These are phyloP conservation scores for Colletotrichum costaricense DNA, from an alignment of 2,329 filamentous ascomycete genomes.

Conservation along the genomic window DNA sequence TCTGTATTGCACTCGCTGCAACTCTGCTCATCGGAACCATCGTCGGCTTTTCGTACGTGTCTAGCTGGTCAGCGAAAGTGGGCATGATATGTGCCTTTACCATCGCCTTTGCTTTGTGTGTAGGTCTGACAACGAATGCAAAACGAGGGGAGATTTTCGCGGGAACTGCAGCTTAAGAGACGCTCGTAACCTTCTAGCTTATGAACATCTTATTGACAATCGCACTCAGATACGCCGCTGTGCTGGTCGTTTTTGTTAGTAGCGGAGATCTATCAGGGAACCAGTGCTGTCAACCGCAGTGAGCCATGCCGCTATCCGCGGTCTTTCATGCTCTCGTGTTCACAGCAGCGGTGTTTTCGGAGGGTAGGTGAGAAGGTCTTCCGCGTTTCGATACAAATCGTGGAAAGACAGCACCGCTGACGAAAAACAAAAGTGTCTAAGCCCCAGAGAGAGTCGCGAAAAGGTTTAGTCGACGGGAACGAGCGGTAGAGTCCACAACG, in stretches of 20 bases:
- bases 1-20: background rate
- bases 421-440: background rate
- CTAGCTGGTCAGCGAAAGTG: conserved; percentile 45
- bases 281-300: background rate
- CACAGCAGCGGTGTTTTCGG: background rate
- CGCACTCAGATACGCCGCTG: conserved; percentile 27
- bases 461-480: conserved; percentile 9
- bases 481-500: conserved; percentile 16
- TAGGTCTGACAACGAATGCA: conserved; percentile 22
- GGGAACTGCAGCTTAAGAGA: conserved; percentile 29
- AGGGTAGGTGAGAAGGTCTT: background rate
- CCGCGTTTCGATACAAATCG: background rate
- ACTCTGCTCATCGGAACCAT: conserved; percentile 1
- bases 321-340: background rate
- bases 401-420: background rate
- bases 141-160: conserved; percentile 26
- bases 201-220: background rate
- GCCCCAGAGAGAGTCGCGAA: background rate
- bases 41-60: background rate
- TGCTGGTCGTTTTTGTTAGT: conserved; percentile 31
- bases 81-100: conserved; percentile 42
- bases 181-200: background rate
- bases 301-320: background rate
- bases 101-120: conserved; percentile 9
- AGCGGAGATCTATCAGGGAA: background rate